Conservation (phyloP, 805 yeast species). For the Candida takata region DNA sequence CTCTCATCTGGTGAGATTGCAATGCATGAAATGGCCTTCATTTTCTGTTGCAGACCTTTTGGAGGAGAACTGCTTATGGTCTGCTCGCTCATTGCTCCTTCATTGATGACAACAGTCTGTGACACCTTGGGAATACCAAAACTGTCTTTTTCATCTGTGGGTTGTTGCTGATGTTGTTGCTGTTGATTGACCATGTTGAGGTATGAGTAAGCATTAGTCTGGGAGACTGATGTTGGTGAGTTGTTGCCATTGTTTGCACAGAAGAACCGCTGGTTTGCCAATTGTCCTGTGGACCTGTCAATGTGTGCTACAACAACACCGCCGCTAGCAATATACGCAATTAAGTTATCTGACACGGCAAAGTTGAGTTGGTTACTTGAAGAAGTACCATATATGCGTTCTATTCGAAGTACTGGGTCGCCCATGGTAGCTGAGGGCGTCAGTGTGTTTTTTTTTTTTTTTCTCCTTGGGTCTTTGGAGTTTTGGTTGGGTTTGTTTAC, state of each 20-base stretch:
- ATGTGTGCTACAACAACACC: constrained; percentile 47
- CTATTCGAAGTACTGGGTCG: constrained; percentile 10
- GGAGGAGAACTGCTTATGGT: constrained; percentile 3
- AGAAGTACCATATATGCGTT: constrained; percentile 41
- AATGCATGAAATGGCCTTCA: constrained; percentile 49
- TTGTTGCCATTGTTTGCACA: constrained; percentile 34
- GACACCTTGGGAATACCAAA: constrained; percentile 11
- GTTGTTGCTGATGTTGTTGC: constrained; percentile 4
- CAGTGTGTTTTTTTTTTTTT: background rate
- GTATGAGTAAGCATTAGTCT: constrained; percentile 11
- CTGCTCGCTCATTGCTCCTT: background rate
- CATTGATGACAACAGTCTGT: constrained; percentile 10
- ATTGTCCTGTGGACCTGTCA: constrained; percentile 15
- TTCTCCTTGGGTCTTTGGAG: constrained; percentile 1
- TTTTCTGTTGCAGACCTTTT: constrained; percentile 27
- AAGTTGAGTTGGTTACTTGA: constrained; percentile 36
- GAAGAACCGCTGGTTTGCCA: constrained; percentile 39
- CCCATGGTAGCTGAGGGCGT: constrained; percentile 1
- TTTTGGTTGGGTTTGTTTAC: constrained; percentile 10
- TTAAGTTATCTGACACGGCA: constrained; percentile 30
- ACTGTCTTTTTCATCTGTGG: constrained; percentile 11
- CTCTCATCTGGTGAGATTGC: constrained; percentile 49
- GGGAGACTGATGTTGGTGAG: background rate
- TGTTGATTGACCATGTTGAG: constrained; percentile 10
- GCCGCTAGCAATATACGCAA: constrained; percentile 54